Evolutionary conservation across 2,329 filamentous ascomycete genomes (phyloP).

Genomic region (Madurella mycetomatis): DNA sequence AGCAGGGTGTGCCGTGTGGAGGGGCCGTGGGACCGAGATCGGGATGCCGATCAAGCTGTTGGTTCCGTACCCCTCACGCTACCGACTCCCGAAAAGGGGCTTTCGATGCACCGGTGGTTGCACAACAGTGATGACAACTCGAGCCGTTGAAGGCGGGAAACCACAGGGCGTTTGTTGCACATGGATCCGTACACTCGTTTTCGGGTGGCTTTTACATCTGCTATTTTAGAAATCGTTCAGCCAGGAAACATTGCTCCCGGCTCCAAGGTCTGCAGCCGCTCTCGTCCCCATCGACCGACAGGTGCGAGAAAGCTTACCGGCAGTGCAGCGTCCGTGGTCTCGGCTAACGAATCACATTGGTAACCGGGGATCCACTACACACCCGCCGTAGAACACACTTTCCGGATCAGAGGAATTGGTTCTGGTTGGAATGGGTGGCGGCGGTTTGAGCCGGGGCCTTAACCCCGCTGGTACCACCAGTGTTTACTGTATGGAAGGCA

Average conservation of each 20-base stretch:
- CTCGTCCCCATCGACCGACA: neutral
- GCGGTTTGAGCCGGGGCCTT: neutral
- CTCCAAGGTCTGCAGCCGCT: neutral
- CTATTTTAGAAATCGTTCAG: neutral
- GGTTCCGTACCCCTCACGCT: constrained; percentile 17
- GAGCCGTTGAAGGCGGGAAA: constrained; percentile 18
- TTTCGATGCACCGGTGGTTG: constrained; percentile 13
- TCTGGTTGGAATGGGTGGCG: neutral
- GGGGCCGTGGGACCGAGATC: constrained; percentile 18
- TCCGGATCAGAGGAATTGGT: neutral
- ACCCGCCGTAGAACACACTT: constrained; percentile 9
- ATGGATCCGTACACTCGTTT: constrained; percentile 18
- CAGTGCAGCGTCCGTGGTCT: constrained; percentile 8
- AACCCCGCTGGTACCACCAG: neutral
- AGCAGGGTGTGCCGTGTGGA: neutral
- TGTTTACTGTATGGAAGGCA: neutral
- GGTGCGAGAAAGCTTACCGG: constrained; percentile 16
- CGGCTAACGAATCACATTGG: constrained; percentile 25
- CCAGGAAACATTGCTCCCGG: neutral
- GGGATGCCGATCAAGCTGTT: constrained; percentile 21
- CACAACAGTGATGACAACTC: constrained; percentile 19
- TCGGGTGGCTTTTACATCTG: constrained; percentile 3
- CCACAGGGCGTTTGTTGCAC: constrained; percentile 24
- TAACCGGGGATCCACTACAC: constrained; percentile 22
- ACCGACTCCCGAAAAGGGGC: constrained; percentile 14